Conservation (phyloP, 768 basidiomycete species). For the Pleurotus giganteus region DNA sequence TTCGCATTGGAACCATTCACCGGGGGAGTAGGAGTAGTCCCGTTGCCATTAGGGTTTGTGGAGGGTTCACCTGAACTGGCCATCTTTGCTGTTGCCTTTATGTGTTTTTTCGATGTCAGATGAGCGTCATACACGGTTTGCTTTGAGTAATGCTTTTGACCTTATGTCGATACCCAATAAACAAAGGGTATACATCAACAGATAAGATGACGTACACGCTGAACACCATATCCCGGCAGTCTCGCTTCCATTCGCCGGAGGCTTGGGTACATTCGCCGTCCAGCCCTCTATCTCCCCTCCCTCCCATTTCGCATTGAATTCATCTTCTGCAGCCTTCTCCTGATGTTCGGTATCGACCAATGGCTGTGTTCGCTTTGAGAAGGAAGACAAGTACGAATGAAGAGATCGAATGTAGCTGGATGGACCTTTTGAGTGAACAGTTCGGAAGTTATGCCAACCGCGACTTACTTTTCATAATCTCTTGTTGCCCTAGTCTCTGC, state of each 20-base stretch:
- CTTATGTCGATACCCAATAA: no score
- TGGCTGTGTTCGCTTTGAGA: constrained; percentile 82
- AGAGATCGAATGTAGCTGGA: constrained; percentile 80
- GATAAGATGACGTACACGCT: constrained; percentile 62
- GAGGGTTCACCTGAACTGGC: constrained; percentile 45
- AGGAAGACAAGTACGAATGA: constrained; percentile 82
- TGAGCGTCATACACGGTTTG: constrained; percentile 98
- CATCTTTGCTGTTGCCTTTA: constrained; percentile 84
- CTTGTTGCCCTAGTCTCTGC: constrained; percentile 66
- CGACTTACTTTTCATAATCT: constrained; percentile 74
- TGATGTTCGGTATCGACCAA: constrained; percentile 72
- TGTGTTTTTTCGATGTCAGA: constrained; percentile 91
- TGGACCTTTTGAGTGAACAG: background rate
- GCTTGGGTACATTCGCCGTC: constrained; percentile 54
- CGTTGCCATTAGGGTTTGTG: constrained; percentile 57
- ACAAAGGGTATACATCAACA: constrained; percentile 1
- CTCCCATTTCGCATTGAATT: constrained; percentile 83
- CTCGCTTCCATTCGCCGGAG: constrained; percentile 41
- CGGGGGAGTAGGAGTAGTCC: constrained; percentile 21
- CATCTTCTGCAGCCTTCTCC: constrained; percentile 58
- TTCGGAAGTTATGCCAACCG: constrained; percentile 8
- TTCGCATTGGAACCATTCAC: constrained; percentile 35
- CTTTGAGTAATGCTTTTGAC: constrained; percentile 93
- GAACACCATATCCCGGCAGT: constrained; percentile 86
- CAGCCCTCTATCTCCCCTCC: constrained; percentile 73